Base-by-base conservation (phyloP, 345 rosid genomes). In the Psidium guajava region DNA sequence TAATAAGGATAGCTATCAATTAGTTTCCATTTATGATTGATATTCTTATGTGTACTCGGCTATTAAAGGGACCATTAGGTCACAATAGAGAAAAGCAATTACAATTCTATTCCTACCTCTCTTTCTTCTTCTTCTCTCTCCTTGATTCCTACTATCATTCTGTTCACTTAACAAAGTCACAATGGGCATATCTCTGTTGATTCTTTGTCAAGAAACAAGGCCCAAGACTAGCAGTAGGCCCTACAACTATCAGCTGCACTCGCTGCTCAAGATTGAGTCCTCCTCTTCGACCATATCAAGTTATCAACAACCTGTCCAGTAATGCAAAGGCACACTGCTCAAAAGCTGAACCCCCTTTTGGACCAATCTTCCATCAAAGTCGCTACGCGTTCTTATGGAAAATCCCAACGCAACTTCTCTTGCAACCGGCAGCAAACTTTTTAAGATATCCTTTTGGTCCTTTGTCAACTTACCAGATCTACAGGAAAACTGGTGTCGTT, bases 281-380 rank as follows among this genome's bases (percentile, higher is more conserved):
- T 95, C 98, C 40, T 96, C 98, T 90, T 93, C 95, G 13, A 93
- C 95, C 0, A 94, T n/a, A n/a, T n/a, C n/a, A n/a, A n/a, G n/a
- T n/a, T 91, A 91, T 94, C 91, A 83, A 95, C 94, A 53, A 96
- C 99, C 99, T 95, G 91, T 87, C 87, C 50, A 51, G 87, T 81
- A 64, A 32, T 16, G 24, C 2, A 0, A 32, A 32, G 75, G 75
- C 5, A 9, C 77, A 69, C 32, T 42, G 77, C 77, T 69, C 24
- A 69, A 40, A 69, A 8, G 44, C 77, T 21, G 10, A 69, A 69
- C 77, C 44, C 44, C 42, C 42, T 1, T 32, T 69, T 21, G 77
- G 44, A 69, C 24, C 77, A 64, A 69, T 69, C 77, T 69, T 32
- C 47, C 77, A 32, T 18, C 24, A 69, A 16, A 64, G 44, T 3